phyloP scores from a whole-genome alignment of 192 early-diverging fungal genomes.

The Rhizophagus clarus region DNA sequence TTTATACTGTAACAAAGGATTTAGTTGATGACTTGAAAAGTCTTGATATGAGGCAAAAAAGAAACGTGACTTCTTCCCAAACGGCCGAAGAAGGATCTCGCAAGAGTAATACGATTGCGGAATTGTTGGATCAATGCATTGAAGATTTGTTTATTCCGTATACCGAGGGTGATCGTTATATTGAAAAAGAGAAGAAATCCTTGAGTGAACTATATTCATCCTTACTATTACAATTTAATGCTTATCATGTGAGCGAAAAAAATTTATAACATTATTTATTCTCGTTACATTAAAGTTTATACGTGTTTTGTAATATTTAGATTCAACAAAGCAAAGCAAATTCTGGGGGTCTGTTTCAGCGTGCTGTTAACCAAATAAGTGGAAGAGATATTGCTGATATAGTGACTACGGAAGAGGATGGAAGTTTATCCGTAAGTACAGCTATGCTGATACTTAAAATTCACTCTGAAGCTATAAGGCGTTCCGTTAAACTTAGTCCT shows the following conservation, averaged over 20 bases:
- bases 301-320: not conserved
- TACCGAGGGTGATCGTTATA: conserved; percentile 85
- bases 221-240: conserved; percentile 45
- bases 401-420: conserved; percentile 41
- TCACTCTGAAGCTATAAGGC: conserved; percentile 75
- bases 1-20: conserved; percentile 72
- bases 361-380: conserved; percentile 30
- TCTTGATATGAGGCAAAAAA: conserved; percentile 50
- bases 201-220: conserved; percentile 63
- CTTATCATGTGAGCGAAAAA: conserved; percentile 38
- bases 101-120: conserved; percentile 58
- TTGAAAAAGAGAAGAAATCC: conserved; percentile 74
- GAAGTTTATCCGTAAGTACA: conserved; percentile 45
- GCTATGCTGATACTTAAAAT: conserved; percentile 64
- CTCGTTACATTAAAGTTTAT: not conserved
- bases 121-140: conserved; percentile 83
- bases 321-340: conserved; percentile 3
- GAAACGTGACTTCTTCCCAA: conserved; percentile 35
- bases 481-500: conserved; percentile 77
- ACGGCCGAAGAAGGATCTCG: conserved; percentile 10
- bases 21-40: conserved; percentile 77
- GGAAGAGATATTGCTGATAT: conserved; percentile 21
- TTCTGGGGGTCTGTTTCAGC: conserved; percentile 10
- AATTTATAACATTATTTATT: not conserved
- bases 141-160: conserved; percentile 96